These are phyloP conservation scores for Teratosphaeria nubilosa DNA, from an alignment of 2,329 filamentous ascomycete genomes.

Conservation along the genomic window DNA sequence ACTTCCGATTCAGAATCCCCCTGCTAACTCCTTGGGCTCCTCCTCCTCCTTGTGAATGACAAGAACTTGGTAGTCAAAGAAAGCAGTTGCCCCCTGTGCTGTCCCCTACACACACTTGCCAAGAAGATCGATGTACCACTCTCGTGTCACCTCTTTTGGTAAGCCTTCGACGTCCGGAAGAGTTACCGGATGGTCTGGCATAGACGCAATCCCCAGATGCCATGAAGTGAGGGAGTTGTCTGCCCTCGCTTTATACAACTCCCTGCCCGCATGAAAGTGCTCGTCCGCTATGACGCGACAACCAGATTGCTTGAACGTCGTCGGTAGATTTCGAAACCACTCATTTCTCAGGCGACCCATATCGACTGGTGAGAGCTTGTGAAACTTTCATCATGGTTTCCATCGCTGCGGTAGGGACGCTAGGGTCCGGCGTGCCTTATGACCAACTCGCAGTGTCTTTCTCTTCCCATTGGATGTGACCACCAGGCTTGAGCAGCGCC, in stretches of 20 bases:
- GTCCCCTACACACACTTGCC: slow-evolving; percentile 1
- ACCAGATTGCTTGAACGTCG: background rate
- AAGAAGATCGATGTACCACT: slow-evolving; percentile 1
- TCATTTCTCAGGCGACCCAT: background rate
- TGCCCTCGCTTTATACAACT: background rate
- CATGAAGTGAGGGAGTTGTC: slow-evolving; percentile 4
- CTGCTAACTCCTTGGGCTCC: background rate
- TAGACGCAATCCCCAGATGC: background rate
- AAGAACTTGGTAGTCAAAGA: background rate
- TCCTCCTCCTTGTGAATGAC: background rate
- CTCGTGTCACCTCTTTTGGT: slow-evolving; percentile 1
- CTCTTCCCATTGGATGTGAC: slow-evolving; percentile 12
- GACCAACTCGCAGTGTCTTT: background rate
- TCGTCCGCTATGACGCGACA: background rate
- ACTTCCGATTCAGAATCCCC: background rate
- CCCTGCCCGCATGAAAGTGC: background rate
- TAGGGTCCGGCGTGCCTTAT: too few relatives aligned
- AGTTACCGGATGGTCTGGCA: slow-evolving; percentile 3
- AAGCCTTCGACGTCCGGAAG: slow-evolving; percentile 1
- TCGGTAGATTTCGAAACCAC: background rate
- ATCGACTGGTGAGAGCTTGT: background rate
- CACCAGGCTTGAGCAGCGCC: slow-evolving; percentile 9
- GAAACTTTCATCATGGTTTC: background rate
- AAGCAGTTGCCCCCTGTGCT: background rate
- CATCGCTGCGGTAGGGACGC: background rate